These are phyloP conservation scores for Mycena chlorophos DNA, from an alignment of 768 basidiomycete genomes.

Conservation along the genomic window DNA sequence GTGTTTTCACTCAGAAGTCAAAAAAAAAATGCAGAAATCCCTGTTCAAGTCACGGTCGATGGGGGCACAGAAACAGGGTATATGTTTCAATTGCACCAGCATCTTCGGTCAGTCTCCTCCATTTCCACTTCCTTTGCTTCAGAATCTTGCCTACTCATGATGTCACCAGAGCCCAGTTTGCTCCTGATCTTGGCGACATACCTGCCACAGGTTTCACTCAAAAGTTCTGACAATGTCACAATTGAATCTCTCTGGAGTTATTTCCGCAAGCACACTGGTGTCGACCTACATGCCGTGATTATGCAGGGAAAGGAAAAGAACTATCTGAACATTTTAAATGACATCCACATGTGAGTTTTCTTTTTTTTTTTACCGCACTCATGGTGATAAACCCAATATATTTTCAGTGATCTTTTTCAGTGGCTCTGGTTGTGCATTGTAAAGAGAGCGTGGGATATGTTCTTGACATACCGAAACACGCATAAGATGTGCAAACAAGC, in stretches of 20 bases:
- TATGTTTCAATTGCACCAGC: constrained; percentile 12
- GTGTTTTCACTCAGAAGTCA: background rate
- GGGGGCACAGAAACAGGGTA: constrained; percentile 21
- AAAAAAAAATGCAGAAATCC: constrained; percentile 13
- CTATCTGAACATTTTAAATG: background rate
- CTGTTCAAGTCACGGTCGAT: constrained; percentile 23
- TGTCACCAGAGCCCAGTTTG: background rate
- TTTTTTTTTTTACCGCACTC: no score
- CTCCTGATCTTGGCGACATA: background rate
- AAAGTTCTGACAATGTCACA: constrained; percentile 20
- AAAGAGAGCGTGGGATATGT: background rate
- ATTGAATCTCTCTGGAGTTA: constrained; percentile 23
- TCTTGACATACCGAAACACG: constrained; percentile 2
- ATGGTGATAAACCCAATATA: background rate
- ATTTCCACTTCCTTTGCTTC: background rate
- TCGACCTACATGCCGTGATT: background rate
- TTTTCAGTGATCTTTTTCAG: background rate
- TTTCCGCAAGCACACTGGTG: constrained; percentile 5
- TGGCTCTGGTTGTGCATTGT: background rate
- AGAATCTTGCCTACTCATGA: background rate
- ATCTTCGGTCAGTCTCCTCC: constrained; percentile 5
- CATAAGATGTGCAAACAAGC: constrained; percentile 1
- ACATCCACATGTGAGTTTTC: background rate
- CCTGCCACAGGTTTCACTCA: constrained; percentile 12
- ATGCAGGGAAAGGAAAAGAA: background rate